Evolutionary conservation across 2,329 filamentous ascomycete species (phyloP), one percentile per base, ranked within the genome.

Genomic region (Metarhizium brunneum): DNA sequence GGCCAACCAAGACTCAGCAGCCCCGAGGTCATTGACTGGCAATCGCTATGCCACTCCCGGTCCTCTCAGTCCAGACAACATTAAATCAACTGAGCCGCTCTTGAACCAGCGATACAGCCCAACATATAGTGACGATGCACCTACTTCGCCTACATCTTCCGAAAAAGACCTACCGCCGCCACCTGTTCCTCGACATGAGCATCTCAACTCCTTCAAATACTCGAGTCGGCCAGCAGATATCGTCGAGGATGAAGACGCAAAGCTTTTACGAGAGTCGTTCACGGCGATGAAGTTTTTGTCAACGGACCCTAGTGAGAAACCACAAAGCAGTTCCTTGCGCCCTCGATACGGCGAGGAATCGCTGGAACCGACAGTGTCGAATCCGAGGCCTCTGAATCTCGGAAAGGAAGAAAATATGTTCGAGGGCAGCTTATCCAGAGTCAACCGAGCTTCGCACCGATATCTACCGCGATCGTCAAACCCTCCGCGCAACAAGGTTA

Each of bases 401-500:
- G 64, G 66, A 13, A 75, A 77, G 16, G 77, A 82, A 20, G 80
- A 83, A 40, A 80, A 80, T 58, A 67, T 84, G 61, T 84, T 84
- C 56, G 79, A 81, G 56, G 76, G 71, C 29, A 76, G 71, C 40
- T 61, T 72, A 8, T 63, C 70, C 2, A 72, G 71, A 3, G 69
- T 71, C 7, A 66, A 69, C 11, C 69, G 69, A 47, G 60, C 70
- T 29, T 66, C 67, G 13, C 68, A 72, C 42, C 73, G 72, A 57
- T 68, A 68, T 52, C 59, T 61, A 20, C 64, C 65, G 11, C 71
- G 63, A 53, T 69, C 65, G 50, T 64, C 67, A 7, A 75, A 67
- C 54, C 69, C 74, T 2, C 70, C 78, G 8, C 75, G 76, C 20
- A 87, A 82, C 67, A 94, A 94, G 69, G 87, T 94, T 59, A 95